A percentile compares a stretch with the other conserved stretches of the same genome.
Evolutionary conservation across 305 asterid genomes (phyloP).

Genomic region (Rubia tinctorum): DNA sequence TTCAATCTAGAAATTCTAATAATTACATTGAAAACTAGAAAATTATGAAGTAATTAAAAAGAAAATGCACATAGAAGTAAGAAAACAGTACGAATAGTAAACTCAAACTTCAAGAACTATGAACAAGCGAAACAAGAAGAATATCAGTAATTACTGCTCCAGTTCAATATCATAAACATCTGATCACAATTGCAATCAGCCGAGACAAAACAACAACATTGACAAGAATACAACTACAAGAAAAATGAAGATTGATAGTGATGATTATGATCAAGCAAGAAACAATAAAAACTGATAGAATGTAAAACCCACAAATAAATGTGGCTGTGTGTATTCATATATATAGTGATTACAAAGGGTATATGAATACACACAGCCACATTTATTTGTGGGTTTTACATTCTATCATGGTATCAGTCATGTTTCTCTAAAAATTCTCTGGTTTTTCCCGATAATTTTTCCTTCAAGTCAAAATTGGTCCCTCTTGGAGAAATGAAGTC

Average conservation of each 20-base stretch:
- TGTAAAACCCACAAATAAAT: background rate
- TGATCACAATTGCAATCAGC: no score
- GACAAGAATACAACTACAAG: background rate
- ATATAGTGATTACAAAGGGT: no score
- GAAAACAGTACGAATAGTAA: background rate
- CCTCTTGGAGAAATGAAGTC: conserved; percentile 83
- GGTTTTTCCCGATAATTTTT: no score
- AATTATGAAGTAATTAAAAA: background rate
- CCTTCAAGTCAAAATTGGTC: conserved; percentile 19
- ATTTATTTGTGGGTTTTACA: no score
- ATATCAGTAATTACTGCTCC: no score
- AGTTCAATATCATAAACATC: no score
- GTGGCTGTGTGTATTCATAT: no score
- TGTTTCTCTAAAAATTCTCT: no score
- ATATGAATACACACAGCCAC: no score
- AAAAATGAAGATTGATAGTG: background rate
- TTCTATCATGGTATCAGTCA: no score
- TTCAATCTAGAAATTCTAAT: no score
- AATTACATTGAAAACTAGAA: background rate
- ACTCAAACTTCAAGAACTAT: background rate
- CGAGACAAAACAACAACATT: background rate
- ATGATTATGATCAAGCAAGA: background rate
- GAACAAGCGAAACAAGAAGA: background rate
- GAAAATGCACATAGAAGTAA: background rate
- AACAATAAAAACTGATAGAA: background rate